phyloP scores from a whole-genome alignment of 768 basidiomycete species.

The Lactarius sanguifluus region DNA sequence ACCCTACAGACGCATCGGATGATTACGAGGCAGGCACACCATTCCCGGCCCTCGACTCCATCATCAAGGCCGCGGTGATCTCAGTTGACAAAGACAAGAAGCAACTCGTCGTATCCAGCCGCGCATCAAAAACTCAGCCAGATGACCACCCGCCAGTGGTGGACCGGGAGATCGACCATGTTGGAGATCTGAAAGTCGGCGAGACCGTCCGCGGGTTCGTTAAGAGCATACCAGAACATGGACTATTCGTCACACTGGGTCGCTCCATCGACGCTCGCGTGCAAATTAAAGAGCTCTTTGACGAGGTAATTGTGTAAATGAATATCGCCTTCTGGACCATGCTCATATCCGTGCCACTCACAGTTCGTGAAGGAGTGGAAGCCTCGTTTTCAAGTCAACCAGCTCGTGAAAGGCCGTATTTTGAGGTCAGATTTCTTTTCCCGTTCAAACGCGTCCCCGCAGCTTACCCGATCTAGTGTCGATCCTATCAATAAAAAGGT shows the following conservation, averaged over 20 bases:
- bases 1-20: slow-evolving; percentile 81
- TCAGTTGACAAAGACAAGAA: slow-evolving; percentile 63
- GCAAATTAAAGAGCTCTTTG: slow-evolving; percentile 91
- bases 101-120: slow-evolving; percentile 77
- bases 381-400: slow-evolving; percentile 69
- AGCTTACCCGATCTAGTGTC: slow-evolving; percentile 47
- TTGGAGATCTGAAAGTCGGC: slow-evolving; percentile 68
- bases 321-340: slow-evolving; percentile 1
- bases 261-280: slow-evolving; percentile 85
- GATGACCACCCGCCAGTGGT: slow-evolving; percentile 48
- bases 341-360: slow-evolving; percentile 9
- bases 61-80: slow-evolving; percentile 72
- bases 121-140: slow-evolving; percentile 66
- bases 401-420: slow-evolving; percentile 86
- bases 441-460: not conserved
- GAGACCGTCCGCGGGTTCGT: slow-evolving; percentile 84
- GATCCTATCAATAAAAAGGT: slow-evolving; percentile 71
- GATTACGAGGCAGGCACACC: slow-evolving; percentile 61
- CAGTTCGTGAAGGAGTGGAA: slow-evolving; percentile 98
- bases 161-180: slow-evolving; percentile 65
- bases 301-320: slow-evolving; percentile 55
- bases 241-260: slow-evolving; percentile 86
- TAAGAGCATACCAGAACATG: slow-evolving; percentile 83
- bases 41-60: slow-evolving; percentile 61
- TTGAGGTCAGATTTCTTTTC: slow-evolving; percentile 53